Percentiles rank a stretch among this genome's conserved stretches.
Evolutionary conservation across 202 grass and related monocot species (phyloP).

Genomic region (Carex arenaria): DNA sequence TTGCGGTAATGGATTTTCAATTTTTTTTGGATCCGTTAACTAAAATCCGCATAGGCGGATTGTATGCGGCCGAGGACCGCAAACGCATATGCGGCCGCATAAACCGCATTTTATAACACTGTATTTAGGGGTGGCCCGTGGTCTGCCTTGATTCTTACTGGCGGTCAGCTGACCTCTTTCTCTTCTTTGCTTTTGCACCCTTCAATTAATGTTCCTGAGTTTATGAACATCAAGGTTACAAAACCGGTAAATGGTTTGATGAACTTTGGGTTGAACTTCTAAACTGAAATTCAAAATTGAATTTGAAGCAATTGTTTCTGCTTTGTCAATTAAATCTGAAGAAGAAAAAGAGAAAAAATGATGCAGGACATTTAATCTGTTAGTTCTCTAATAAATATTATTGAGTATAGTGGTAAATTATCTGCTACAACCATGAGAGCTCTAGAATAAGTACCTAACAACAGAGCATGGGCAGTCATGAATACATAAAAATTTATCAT

Average conservation of each 20-base stretch:
- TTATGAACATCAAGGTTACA: background rate
- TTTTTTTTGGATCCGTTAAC: too few species aligned
- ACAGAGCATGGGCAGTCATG: background rate
- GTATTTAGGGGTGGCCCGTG: background rate
- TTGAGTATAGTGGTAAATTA: background rate
- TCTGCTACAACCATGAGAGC: background rate
- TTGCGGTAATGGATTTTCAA: too few species aligned
- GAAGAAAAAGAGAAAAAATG: background rate
- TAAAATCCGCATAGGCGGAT: too few species aligned
- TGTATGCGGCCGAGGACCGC: too few species aligned
- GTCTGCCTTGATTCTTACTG: background rate
- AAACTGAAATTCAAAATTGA: background rate
- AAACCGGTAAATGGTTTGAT: background rate
- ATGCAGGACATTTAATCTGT: background rate
- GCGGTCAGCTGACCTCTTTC: background rate
- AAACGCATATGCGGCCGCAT: too few species aligned
- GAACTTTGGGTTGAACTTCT: background rate
- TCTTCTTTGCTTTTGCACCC: background rate
- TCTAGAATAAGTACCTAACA: background rate
- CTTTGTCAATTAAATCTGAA: background rate
- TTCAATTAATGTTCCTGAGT: background rate
- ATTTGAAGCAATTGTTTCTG: background rate
- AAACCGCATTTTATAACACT: too few species aligned
- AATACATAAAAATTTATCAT: background rate
- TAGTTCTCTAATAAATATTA: background rate